Evolutionary conservation across 352 stramenopile species (phyloP).

Genomic region (Globisporangium spinosum): DNA sequence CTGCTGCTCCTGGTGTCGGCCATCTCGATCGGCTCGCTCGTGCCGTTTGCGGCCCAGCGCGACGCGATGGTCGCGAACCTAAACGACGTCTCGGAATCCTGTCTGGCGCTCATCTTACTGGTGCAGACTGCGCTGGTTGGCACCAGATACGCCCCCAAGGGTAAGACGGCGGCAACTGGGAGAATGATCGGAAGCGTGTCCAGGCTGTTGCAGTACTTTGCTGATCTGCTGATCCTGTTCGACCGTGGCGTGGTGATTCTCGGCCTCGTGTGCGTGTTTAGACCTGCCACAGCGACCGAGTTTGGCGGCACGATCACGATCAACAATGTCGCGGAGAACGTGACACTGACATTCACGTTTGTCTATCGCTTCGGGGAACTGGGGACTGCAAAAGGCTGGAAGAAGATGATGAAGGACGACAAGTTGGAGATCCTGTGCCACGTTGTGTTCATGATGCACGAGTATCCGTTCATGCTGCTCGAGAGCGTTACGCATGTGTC

Average conservation of each 20-base stretch:
- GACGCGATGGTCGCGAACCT: constrained; percentile 14
- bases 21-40: constrained; percentile 22
- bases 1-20: constrained; percentile 24
- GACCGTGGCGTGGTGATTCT: constrained; percentile 21
- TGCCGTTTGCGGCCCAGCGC: constrained; percentile 21
- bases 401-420: constrained; percentile 22
- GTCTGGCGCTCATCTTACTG: constrained; percentile 28
- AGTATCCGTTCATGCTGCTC: constrained; percentile 35
- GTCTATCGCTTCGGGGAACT: constrained; percentile 28
- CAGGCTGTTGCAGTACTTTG: constrained; percentile 16
- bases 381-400: constrained; percentile 10
- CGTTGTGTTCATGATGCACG: constrained; percentile 30
- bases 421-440: constrained; percentile 29
- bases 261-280: constrained; percentile 23
- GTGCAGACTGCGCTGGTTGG: constrained; percentile 24
- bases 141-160: background rate
- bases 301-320: constrained; percentile 15
- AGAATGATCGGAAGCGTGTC: background rate
- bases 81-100: constrained; percentile 34
- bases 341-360: constrained; percentile 32
- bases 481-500: constrained; percentile 18
- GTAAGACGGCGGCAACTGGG: background rate
- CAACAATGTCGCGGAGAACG: constrained; percentile 25
- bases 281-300: background rate
- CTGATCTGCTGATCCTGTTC: constrained; percentile 28